Conservation (phyloP, 768 basidiomycete genomes). For the Rhizopogon sp. region DNA sequence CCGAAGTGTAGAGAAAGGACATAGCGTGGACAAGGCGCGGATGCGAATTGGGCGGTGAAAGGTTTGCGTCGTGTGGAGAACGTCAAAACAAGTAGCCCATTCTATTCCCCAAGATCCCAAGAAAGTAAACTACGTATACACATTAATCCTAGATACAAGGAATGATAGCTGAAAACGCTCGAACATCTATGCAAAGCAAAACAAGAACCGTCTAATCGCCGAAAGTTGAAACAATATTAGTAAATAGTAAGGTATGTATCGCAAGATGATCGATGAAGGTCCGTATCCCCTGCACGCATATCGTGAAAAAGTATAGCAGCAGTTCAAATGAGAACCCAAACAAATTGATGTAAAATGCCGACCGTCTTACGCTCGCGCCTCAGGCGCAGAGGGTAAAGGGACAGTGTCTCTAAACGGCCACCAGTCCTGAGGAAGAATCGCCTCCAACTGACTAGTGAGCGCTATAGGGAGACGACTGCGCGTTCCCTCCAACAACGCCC, state of each 20-base stretch:
- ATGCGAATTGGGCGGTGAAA: no score
- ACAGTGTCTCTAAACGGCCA: conserved; percentile 13
- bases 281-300: conserved; percentile 3
- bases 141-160: no score
- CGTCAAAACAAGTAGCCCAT: no score
- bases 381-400: background rate
- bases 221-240: background rate
- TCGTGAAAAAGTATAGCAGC: background rate
- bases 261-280: conserved; percentile 3
- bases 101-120: no score
- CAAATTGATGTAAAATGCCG: no score
- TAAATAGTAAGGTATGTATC: background rate
- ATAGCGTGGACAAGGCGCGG: no score
- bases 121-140: no score
- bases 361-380: conserved; percentile 4
- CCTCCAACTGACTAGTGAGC: conserved; percentile 9
- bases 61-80: no score
- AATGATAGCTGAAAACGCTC: no score
- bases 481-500: conserved; percentile 10
- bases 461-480: conserved; percentile 7
- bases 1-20: no score
- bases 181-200: no score
- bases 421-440: conserved; percentile 11
- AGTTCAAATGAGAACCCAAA: background rate
- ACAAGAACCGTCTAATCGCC: background rate